A percentile compares a stretch with the other conserved stretches of the same genome.
phyloP scores from a whole-genome alignment of 2,329 filamentous ascomycete species.

The Stachybotrys chartarum region DNA sequence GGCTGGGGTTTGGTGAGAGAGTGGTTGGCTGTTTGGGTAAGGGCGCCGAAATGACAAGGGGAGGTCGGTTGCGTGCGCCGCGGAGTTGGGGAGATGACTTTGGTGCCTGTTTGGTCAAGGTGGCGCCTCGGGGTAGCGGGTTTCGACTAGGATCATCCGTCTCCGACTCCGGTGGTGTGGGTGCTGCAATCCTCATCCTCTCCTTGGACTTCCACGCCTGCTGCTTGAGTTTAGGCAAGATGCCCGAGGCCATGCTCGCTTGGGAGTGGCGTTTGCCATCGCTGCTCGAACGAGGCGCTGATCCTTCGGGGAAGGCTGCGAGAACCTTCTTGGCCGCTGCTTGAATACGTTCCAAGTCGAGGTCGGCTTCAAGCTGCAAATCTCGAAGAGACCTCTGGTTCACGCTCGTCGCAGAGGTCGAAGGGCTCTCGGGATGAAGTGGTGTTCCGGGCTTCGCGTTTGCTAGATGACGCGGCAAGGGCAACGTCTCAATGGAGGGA shows the following conservation, averaged over 20 bases:
- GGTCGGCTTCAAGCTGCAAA: conserved; percentile 3
- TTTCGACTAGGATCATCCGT: not conserved
- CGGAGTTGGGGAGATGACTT: not conserved
- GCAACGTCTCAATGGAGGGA: not conserved
- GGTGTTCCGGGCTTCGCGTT: not conserved
- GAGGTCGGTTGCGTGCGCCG: not conserved
- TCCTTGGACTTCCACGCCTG: conserved; percentile 25
- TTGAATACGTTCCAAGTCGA: conserved; percentile 19
- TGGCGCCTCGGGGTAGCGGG: not conserved
- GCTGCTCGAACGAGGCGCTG: conserved; percentile 10
- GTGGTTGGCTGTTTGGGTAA: not conserved
- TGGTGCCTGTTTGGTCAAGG: not conserved
- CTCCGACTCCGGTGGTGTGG: conserved; percentile 3
- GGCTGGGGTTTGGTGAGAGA: not conserved
- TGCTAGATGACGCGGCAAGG: not conserved
- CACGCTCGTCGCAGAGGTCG: not conserved
- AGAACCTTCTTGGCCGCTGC: conserved; percentile 22
- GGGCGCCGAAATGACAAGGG: not conserved
- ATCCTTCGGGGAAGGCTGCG: conserved; percentile 18
- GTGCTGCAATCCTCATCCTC: conserved; percentile 13
- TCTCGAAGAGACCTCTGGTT: not conserved
- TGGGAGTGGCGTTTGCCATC: conserved; percentile 7
- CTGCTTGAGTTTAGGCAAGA: conserved; percentile 29
- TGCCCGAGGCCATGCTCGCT: conserved; percentile 16
- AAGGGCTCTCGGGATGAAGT: not conserved